Evolutionary conservation across 345 rosid genomes (phyloP).

Genomic region (Nephelium lappaceum): DNA sequence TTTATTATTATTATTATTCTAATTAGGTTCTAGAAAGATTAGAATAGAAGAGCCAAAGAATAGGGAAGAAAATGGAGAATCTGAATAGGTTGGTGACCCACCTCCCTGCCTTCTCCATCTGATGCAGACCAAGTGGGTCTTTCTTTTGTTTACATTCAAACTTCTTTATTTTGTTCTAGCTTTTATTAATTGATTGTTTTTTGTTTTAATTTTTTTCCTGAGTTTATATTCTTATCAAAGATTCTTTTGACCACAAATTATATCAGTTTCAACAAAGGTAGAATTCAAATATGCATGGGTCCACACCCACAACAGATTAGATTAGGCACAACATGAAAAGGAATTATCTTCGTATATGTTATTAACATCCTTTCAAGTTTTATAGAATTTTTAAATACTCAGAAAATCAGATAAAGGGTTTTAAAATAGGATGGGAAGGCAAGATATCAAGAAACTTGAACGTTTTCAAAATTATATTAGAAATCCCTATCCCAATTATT

Average conservation of each 20-base stretch:
- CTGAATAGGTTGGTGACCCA: conserved; percentile 25
- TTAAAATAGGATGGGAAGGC: no score
- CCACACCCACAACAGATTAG: no score
- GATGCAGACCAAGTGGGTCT: not conserved
- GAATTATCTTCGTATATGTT: no score
- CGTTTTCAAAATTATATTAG: no score
- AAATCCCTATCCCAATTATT: no score
- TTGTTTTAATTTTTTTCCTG: not conserved
- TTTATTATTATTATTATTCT: not conserved
- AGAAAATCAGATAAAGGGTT: no score
- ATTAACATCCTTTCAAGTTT: no score
- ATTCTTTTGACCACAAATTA: conserved; percentile 10
- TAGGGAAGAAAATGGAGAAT: conserved; percentile 12
- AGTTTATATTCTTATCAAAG: conserved; percentile 1
- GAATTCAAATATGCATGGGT: no score
- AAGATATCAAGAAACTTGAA: no score
- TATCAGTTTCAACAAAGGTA: not conserved
- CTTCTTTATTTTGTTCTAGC: not conserved
- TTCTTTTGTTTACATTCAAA: not conserved
- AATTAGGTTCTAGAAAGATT: conserved; percentile 25
- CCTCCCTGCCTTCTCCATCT: not conserved
- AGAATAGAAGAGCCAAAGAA: no score
- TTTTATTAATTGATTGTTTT: not conserved
- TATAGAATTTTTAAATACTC: no score
- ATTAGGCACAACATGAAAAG: no score